Conservation (phyloP, 306 rosid species). For the Oxytropis ochrocephala region DNA sequence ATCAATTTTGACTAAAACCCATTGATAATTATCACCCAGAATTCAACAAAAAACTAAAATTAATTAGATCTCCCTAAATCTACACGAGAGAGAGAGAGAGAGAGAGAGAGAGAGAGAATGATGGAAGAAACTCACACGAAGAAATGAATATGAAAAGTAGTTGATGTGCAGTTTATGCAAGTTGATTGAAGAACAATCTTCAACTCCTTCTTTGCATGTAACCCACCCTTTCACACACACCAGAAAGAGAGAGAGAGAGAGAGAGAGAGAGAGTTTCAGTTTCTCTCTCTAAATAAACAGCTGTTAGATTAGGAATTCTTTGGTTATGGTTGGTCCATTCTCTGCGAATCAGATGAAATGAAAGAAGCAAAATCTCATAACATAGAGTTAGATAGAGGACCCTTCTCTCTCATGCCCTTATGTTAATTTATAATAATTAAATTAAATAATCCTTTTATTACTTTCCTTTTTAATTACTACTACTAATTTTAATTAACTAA, state of each 20-base stretch:
- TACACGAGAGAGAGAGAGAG: not conserved
- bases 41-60: constrained; percentile 2
- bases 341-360: constrained; percentile 61
- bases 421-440: constrained; percentile 31
- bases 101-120: not conserved
- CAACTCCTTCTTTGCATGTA: constrained; percentile 19
- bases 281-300: not conserved
- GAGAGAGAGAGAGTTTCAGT: not conserved
- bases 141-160: constrained; percentile 12
- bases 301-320: not conserved
- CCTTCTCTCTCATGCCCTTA: constrained; percentile 42
- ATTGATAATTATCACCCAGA: not conserved
- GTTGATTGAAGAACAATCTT: constrained; percentile 24
- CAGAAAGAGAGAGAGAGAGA: not conserved
- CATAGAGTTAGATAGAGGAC: not conserved
- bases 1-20: constrained; percentile 16
- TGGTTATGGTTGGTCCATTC: constrained; percentile 36
- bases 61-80: constrained; percentile 27
- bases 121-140: constrained; percentile 32
- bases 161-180: constrained; percentile 38
- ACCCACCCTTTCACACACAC: not conserved
- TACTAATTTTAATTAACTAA: not conserved
- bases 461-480: not conserved
- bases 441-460: constrained; percentile 1
- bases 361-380: constrained; percentile 41